phyloP scores from a whole-genome alignment of 1,139 yeast species.

The Blastobotrys apis region DNA sequence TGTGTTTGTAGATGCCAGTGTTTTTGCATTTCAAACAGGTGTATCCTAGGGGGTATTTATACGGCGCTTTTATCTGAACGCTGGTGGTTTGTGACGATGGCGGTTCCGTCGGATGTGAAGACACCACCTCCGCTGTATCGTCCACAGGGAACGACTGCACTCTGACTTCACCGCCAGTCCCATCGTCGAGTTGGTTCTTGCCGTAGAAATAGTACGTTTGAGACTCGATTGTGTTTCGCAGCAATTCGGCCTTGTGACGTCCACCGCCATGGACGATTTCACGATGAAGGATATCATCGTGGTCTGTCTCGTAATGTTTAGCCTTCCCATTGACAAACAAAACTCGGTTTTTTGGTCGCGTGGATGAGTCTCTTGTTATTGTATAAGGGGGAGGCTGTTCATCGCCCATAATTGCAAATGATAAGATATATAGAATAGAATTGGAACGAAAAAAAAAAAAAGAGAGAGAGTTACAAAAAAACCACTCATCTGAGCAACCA shows the following conservation, averaged over 20 bases:
- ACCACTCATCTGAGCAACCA: too few species aligned
- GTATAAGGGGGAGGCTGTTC: conserved; percentile 10
- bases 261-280: not conserved
- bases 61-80: conserved; percentile 1
- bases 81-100: not conserved
- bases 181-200: conserved; percentile 3
- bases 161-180: conserved; percentile 8
- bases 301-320: not conserved
- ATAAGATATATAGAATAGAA: not conserved
- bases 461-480: too few species aligned
- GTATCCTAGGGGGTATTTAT: conserved; percentile 8
- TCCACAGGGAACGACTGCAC: conserved; percentile 7
- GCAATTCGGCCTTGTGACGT: not conserved
- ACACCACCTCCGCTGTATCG: too few species aligned
- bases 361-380: conserved; percentile 6
- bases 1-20: conserved; percentile 1
- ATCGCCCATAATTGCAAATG: not conserved
- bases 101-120: not conserved
- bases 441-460: not conserved
- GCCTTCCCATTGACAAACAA: conserved; percentile 5
- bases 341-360: conserved; percentile 2
- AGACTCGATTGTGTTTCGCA: conserved; percentile 6
- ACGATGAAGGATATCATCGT: not conserved
- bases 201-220: conserved; percentile 12
- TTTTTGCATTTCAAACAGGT: conserved; percentile 11